Conservation (phyloP, 2,329 filamentous ascomycete species). For the Chaetoscypha palmicola region DNA sequence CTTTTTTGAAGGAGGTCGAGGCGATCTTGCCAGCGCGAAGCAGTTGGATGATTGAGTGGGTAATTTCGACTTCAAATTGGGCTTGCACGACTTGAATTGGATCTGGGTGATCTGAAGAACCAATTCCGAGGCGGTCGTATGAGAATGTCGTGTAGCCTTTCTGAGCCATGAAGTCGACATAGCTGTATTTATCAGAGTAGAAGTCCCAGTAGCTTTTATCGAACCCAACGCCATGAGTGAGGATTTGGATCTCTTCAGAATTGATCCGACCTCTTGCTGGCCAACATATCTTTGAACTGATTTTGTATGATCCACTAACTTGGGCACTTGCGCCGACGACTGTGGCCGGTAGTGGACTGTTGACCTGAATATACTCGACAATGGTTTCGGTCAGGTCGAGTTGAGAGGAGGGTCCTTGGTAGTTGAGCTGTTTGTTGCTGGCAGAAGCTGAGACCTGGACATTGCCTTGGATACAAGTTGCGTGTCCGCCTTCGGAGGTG, state of each 20-base stretch:
- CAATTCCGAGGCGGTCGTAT: slow-evolving; percentile 17
- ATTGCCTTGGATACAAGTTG: slow-evolving; percentile 1
- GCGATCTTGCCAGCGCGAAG: slow-evolving; percentile 3
- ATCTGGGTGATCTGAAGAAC: slow-evolving; percentile 9
- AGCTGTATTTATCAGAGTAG: slow-evolving; percentile 9
- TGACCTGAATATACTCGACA: slow-evolving; percentile 8
- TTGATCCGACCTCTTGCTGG: not conserved
- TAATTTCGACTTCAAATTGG: slow-evolving; percentile 6
- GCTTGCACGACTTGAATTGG: slow-evolving; percentile 14
- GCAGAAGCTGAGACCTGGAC: not conserved
- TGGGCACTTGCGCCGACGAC: not conserved
- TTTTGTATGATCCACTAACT: slow-evolving; percentile 6
- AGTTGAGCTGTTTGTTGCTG: not conserved
- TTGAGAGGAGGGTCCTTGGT: not conserved
- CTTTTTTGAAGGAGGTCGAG: slow-evolving; percentile 2
- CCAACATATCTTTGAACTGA: slow-evolving; percentile 7
- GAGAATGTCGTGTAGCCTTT: slow-evolving; percentile 13
- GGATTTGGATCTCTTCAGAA: slow-evolving; percentile 5
- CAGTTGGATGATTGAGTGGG: slow-evolving; percentile 5
- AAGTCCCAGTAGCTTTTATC: slow-evolving; percentile 16
- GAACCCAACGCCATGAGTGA: slow-evolving; percentile 15
- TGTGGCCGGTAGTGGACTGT: not conserved
- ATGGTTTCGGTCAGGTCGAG: slow-evolving; percentile 5
- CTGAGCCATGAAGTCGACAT: slow-evolving; percentile 4
- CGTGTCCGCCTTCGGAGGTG: not conserved